Evolutionary conservation across 441 rosid species (phyloP).

Genomic region (Syzygium syzygioides): DNA sequence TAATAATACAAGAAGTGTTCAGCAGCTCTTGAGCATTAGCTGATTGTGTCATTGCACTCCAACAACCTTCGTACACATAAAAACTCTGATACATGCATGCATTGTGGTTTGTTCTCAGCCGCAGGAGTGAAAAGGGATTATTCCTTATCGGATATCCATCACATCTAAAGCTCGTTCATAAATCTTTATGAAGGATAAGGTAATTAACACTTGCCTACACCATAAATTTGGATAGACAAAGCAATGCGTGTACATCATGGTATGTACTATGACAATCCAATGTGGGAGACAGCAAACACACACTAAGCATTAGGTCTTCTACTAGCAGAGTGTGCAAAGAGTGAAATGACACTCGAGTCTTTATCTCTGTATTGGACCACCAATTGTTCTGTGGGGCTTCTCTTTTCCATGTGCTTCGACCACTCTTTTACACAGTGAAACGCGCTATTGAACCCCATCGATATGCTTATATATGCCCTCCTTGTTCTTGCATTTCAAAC

Average conservation of each 20-base stretch:
- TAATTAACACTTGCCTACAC: background rate
- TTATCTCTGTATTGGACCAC: background rate
- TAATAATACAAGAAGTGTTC: background rate
- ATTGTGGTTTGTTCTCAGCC: conserved; percentile 6
- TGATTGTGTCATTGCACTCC: background rate
- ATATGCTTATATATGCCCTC: conserved; percentile 28
- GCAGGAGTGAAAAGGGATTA: background rate
- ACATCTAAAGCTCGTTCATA: background rate
- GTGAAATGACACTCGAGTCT: background rate
- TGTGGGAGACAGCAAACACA: conserved; percentile 29
- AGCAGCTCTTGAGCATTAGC: background rate
- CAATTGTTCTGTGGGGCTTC: background rate
- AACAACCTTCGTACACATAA: background rate
- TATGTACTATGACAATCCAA: background rate
- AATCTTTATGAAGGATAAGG: background rate
- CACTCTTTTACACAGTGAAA: background rate
- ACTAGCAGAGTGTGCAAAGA: background rate
- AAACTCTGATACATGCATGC: conserved; percentile 27
- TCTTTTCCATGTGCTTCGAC: conserved; percentile 30
- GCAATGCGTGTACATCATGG: background rate
- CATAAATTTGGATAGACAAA: background rate
- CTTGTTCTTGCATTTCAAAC: background rate
- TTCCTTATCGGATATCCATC: conserved; percentile 12
- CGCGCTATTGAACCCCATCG: conserved; percentile 14
- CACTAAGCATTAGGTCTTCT: conserved; percentile 7